Conservation (phyloP, 2,329 filamentous ascomycete species). For the Cucurbitaria berberidis region DNA sequence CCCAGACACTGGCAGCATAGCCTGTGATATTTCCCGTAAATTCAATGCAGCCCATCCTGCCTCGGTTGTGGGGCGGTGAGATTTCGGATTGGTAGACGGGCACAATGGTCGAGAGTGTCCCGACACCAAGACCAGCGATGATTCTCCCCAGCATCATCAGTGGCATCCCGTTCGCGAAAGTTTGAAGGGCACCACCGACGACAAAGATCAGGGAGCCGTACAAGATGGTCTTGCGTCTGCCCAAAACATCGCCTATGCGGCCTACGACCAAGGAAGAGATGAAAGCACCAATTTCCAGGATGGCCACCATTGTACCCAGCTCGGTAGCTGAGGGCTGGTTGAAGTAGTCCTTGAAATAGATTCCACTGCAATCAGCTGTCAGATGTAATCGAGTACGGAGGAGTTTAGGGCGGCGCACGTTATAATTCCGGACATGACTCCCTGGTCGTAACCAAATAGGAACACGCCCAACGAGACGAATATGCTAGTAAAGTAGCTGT, state of each 20-base stretch:
- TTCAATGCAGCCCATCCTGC: conserved; percentile 95
- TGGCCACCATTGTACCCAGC: conserved; percentile 96
- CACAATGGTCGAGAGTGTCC: conserved; percentile 58
- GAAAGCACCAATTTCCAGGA: conserved; percentile 91
- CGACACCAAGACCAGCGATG: conserved; percentile 59
- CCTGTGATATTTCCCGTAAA: conserved; percentile 97
- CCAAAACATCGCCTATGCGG: conserved; percentile 88
- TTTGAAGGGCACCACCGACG: conserved; percentile 82
- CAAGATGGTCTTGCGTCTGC: conserved; percentile 85
- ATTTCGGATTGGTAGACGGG: conserved; percentile 62
- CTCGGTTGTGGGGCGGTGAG: conserved; percentile 93
- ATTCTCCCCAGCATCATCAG: conserved; percentile 74
- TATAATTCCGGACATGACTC: conserved; percentile 81
- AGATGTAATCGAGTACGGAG: conserved; percentile 31
- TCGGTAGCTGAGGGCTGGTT: conserved; percentile 84
- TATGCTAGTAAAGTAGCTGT: conserved; percentile 91
- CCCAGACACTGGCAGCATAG: conserved; percentile 96
- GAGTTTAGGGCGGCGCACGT: conserved; percentile 60
- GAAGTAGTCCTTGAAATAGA: conserved; percentile 91
- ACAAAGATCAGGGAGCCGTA: conserved; percentile 92
- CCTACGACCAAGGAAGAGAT: conserved; percentile 87
- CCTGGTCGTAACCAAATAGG: conserved; percentile 88
- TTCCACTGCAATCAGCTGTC: conserved; percentile 64
- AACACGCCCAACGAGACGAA: conserved; percentile 88
- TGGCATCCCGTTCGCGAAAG: conserved; percentile 78